A percentile compares a stretch with the other conserved stretches of the same genome.
Evolutionary conservation across 257 asterid species (phyloP).

Genomic region (Fraxinus cuspidata): DNA sequence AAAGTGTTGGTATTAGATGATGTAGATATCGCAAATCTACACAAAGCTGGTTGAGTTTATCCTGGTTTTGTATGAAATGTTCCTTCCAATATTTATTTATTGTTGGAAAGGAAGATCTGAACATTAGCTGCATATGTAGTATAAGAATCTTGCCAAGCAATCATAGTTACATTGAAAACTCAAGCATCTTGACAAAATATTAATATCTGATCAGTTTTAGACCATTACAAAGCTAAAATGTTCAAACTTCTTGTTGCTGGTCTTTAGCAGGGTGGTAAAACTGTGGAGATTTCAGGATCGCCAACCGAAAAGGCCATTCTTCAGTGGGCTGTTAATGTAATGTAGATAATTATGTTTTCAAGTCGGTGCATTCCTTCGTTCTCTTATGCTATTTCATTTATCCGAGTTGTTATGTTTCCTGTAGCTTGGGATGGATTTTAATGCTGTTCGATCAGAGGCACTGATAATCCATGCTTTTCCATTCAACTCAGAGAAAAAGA

Average conservation of each 20-base stretch:
- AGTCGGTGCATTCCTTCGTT: slow-evolving; percentile 1
- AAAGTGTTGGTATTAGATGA: background rate
- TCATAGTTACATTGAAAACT: background rate
- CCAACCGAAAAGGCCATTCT: slow-evolving; percentile 98
- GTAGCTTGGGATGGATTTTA: slow-evolving; percentile 91
- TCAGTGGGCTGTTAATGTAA: slow-evolving; percentile 87
- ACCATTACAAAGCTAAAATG: slow-evolving; percentile 10
- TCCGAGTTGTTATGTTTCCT: slow-evolving; percentile 18
- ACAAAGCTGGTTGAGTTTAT: background rate
- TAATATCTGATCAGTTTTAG: slow-evolving; percentile 2
- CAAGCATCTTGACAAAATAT: background rate
- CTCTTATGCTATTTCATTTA: slow-evolving; percentile 18
- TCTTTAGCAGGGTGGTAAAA: slow-evolving; percentile 69
- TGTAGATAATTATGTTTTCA: slow-evolving; percentile 16
- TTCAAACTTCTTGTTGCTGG: slow-evolving; percentile 23
- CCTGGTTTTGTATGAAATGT: background rate
- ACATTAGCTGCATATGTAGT: background rate
- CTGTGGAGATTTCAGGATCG: slow-evolving; percentile 80
- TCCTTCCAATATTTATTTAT: background rate
- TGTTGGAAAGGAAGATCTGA: background rate
- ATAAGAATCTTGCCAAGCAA: background rate
- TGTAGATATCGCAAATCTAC: background rate
- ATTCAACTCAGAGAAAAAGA: slow-evolving; percentile 94
- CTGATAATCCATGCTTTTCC: slow-evolving; percentile 86
- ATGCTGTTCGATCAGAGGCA: slow-evolving; percentile 58